Evolutionary conservation across 192 early-diverging fungal species (phyloP).

Genomic region (Linnemannia exigua): DNA sequence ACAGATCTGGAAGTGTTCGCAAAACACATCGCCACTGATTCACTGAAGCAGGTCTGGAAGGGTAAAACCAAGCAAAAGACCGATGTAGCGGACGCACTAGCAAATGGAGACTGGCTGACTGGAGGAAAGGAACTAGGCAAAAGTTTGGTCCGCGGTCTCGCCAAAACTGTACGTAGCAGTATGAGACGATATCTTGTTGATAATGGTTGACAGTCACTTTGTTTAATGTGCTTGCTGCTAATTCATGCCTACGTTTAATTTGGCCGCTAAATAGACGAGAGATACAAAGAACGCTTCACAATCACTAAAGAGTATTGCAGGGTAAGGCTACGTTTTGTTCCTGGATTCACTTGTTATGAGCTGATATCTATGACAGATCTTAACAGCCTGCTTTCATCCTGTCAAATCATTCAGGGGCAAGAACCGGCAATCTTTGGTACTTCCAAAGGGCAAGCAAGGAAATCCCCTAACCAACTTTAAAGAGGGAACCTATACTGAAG

Average conservation of each 20-base stretch:
- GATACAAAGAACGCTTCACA: conserved; percentile 50
- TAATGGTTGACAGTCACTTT: neutral
- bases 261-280: conserved; percentile 19
- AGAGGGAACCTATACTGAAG: conserved; percentile 36
- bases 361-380: too few species aligned
- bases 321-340: conserved; percentile 2
- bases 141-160: conserved; percentile 57
- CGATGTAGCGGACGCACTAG: conserved; percentile 52
- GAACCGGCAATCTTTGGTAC: conserved; percentile 34
- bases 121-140: conserved; percentile 60
- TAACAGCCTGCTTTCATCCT: neutral
- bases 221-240: neutral
- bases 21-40: conserved; percentile 59
- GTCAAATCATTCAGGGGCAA: conserved; percentile 23
- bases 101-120: conserved; percentile 59
- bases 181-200: neutral
- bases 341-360: neutral
- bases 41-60: conserved; percentile 61
- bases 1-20: conserved; percentile 64
- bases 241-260: neutral
- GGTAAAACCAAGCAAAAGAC: conserved; percentile 59
- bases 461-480: conserved; percentile 16
- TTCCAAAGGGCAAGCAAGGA: conserved; percentile 35
- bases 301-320: conserved; percentile 41
- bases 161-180: conserved; percentile 34